Base-by-base conservation (phyloP, 139 green algal species). In the Zygnema circumcarinatum region DNA sequence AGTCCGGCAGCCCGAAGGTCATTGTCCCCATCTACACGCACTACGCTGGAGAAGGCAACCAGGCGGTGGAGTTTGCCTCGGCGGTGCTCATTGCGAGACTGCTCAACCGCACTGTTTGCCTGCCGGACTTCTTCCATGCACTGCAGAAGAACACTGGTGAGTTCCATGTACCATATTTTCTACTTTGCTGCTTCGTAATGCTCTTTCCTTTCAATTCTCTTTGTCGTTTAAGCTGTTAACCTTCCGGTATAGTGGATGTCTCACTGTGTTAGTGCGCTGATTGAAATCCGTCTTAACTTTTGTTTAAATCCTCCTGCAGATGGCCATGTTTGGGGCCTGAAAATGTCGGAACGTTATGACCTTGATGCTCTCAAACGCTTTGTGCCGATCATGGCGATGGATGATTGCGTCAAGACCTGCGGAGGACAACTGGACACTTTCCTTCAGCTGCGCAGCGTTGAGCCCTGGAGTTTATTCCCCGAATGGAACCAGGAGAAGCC, bases 31-130 rank as follows among this genome's bases (percentile, higher is more conserved):
- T 83, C 21, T 53, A 72, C 7, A 52, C 75, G 2, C 75, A 53
- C 2, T 56, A 52, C 7, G 75, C 38, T 33, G 75, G 75, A 33
- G n/a, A 53, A 36, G 75, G 75, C 20, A 83, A 83, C 75, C 75
- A 83, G 32, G 75, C 33, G 3, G 32, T 83, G 2, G 75, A 83
- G 32, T 83, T 83, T 56, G 75, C 38, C n/a, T 83, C 75, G 2
- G 2, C 32, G 2, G 75, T 56, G 2, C 21, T 40, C 2, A 38
- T 83, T 33, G 75, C 75, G 7, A 47, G 75, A 47, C 2, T 83
- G n/a, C 75, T 83, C 21, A 83, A 83, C 32, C 75, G 75, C 32
- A 83, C 75, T 21, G 21, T 83, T 53, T 83, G 75, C 32, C 75
- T 83, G 2, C 38, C 75, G 3, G 36, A 7, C 75, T 83, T 83